A percentile compares a stretch with the other conserved stretches of the same genome.
Evolutionary conservation across 164 flowering plant species (phyloP).

Genomic region (Tetracentron sinense): DNA sequence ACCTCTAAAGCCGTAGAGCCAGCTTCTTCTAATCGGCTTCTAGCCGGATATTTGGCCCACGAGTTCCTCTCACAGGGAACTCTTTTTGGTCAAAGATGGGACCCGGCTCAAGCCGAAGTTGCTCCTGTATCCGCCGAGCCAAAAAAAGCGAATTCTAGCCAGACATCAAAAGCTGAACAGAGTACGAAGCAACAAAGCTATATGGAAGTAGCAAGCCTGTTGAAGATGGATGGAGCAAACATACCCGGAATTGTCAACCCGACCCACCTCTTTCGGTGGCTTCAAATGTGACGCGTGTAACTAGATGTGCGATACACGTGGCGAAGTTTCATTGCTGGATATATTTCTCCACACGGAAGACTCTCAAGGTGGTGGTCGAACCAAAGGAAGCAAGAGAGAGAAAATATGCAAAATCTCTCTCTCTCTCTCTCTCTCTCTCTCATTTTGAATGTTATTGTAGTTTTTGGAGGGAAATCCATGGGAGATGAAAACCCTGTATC

Average conservation of each 20-base stretch:
- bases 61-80: conserved; percentile 74
- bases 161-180: not conserved
- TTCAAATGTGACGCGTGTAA: conserved; percentile 45
- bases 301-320: too few relatives aligned
- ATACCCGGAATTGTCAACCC: conserved; percentile 77
- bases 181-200: conserved; percentile 37
- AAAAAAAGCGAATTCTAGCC: too few relatives aligned
- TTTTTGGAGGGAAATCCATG: too few relatives aligned
- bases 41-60: conserved; percentile 82
- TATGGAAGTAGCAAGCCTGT: conserved; percentile 56
- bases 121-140: conserved; percentile 15
- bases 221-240: conserved; percentile 69
- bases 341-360: too few relatives aligned
- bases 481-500: too few relatives aligned
- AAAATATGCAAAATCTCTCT: too few relatives aligned
- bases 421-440: too few relatives aligned
- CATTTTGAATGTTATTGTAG: too few relatives aligned
- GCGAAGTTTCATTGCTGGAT: too few relatives aligned
- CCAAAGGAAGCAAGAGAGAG: too few relatives aligned
- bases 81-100: conserved; percentile 56
- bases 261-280: conserved; percentile 68
- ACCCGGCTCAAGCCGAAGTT: conserved; percentile 46
- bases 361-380: too few relatives aligned
- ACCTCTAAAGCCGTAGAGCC: conserved; percentile 22
- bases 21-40: conserved; percentile 42